phyloP scores from a whole-genome alignment of 805 yeast genomes.

The Huiozyma sinensis region DNA sequence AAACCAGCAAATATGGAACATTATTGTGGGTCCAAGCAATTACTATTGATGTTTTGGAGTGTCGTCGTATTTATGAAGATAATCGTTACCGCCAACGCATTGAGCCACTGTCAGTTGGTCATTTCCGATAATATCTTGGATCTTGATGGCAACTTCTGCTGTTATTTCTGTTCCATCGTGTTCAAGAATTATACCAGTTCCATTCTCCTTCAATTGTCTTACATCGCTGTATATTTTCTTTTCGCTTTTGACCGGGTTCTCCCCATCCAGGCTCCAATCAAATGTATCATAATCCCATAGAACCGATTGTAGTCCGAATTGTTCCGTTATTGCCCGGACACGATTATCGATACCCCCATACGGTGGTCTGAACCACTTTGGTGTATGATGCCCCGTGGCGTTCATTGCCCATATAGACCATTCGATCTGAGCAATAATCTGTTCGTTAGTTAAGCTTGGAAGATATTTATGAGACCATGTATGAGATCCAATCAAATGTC shows the following conservation, averaged over 20 bases:
- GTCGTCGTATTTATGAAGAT: constrained; percentile 32
- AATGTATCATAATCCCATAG: constrained; percentile 87
- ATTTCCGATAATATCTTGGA: constrained; percentile 43
- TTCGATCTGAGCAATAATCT: constrained; percentile 77
- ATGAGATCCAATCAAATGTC: constrained; percentile 80
- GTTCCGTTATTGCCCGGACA: constrained; percentile 65
- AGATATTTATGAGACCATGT: constrained; percentile 88
- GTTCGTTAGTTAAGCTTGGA: constrained; percentile 67
- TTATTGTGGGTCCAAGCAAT: not conserved
- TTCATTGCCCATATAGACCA: constrained; percentile 99
- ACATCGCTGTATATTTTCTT: constrained; percentile 47
- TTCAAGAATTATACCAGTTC: constrained; percentile 65
- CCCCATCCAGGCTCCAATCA: constrained; percentile 71
- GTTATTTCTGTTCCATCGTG: constrained; percentile 69
- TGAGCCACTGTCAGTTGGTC: constrained; percentile 69
- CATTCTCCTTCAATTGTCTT: constrained; percentile 36
- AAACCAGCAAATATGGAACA: not conserved
- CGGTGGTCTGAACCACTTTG: constrained; percentile 94
- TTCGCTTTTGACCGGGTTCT: constrained; percentile 35
- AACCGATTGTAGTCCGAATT: constrained; percentile 79
- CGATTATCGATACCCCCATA: constrained; percentile 91
- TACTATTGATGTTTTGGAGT: not conserved
- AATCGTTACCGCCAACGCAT: constrained; percentile 60
- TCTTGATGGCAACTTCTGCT: constrained; percentile 55
- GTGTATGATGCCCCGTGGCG: constrained; percentile 79